These are phyloP conservation scores for Prunus davidiana DNA, from an alignment of 306 rosid species.

Conservation along the genomic window DNA sequence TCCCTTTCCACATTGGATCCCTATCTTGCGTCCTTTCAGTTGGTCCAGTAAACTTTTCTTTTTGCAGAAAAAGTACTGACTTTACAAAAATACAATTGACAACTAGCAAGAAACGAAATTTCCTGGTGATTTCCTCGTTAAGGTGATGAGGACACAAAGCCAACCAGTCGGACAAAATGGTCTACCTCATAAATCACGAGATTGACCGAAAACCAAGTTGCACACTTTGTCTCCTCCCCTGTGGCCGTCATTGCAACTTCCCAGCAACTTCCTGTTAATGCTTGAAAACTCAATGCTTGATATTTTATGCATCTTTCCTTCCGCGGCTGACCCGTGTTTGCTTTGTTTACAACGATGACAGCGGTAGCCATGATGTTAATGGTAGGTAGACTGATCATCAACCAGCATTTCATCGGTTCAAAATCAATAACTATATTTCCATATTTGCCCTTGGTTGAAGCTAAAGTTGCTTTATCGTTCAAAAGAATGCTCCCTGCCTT, in stretches of 20 bases:
- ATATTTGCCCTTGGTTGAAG: no score
- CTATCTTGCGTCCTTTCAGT: neutral
- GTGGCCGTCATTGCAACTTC: neutral
- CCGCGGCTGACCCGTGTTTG: neutral
- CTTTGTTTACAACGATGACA: neutral
- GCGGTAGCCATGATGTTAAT: neutral
- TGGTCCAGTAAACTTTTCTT: neutral
- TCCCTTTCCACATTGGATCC: neutral
- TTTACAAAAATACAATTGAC: neutral
- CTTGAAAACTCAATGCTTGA: neutral
- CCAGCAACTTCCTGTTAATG: neutral
- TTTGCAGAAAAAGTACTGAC: neutral
- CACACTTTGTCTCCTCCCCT: neutral
- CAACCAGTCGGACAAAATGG: neutral
- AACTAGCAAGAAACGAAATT: neutral
- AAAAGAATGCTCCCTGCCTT: no score
- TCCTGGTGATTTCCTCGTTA: constrained; percentile 3
- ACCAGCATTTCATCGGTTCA: neutral
- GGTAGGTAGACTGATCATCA: neutral
- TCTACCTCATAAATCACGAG: neutral
- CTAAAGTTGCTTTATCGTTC: no score
- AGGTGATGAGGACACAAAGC: neutral
- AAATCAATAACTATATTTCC: neutral
- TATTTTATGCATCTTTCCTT: no score
- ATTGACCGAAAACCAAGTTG: neutral